Evolutionary conservation across 768 basidiomycete genomes (phyloP).

Genomic region (Multifurca ochricompacta): DNA sequence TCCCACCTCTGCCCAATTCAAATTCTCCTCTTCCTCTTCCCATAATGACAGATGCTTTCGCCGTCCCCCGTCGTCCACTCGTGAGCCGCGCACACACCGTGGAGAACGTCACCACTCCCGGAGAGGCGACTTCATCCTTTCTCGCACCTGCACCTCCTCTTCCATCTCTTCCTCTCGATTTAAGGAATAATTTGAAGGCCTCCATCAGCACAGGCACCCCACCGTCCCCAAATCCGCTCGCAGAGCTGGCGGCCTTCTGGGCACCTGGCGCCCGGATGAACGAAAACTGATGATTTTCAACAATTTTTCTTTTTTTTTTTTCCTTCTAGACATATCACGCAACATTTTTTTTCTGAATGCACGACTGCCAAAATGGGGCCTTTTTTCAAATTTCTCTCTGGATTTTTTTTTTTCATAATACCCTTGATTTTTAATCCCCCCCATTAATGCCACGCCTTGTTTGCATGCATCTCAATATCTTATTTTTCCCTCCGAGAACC

Average conservation of each 20-base stretch:
- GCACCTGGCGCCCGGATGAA: constrained; percentile 4
- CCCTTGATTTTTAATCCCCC: not conserved
- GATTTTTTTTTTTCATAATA: not conserved
- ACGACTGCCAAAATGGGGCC: not conserved
- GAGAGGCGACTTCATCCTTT: not conserved
- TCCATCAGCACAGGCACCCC: constrained; percentile 1
- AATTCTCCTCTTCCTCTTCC: no score
- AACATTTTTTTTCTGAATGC: not conserved
- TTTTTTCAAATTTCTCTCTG: not conserved
- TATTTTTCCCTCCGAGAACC: not conserved
- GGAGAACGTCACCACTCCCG: constrained; percentile 6
- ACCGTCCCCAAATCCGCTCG: not conserved
- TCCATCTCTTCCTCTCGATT: not conserved
- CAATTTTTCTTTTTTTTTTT: no score
- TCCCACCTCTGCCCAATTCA: constrained; percentile 7
- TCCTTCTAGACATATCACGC: no score
- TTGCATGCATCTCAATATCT: not conserved
- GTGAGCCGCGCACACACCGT: constrained; percentile 4
- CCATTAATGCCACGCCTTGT: no score
- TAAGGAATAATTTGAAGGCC: constrained; percentile 10
- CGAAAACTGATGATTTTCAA: constrained; percentile 4
- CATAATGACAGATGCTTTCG: not conserved
- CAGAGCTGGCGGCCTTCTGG: not conserved
- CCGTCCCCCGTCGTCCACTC: constrained; percentile 8
- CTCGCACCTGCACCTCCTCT: no score